Percentiles rank a stretch among this genome's conserved stretches.
phyloP scores from a whole-genome alignment of 2,329 filamentous ascomycete species.

The Paecilomyces variotii region DNA sequence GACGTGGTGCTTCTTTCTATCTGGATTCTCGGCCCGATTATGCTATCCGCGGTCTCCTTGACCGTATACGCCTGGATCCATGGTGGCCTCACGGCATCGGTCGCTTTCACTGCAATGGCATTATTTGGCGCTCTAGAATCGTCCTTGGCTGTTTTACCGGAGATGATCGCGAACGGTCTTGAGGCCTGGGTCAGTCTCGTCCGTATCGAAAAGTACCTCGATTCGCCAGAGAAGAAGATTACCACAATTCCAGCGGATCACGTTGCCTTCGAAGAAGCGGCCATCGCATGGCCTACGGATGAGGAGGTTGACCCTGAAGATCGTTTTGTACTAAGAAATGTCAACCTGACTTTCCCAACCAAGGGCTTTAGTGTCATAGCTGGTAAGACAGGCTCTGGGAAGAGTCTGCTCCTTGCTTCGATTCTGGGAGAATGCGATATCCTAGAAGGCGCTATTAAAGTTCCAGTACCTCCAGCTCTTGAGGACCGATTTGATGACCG shows the following conservation, averaged over 20 bases:
- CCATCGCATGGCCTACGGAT: conserved; percentile 68
- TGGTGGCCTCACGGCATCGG: conserved; percentile 57
- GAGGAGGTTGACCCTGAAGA: conserved; percentile 47
- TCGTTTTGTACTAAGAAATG: conserved; percentile 56
- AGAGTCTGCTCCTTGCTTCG: conserved; percentile 64
- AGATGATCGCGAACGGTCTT: conserved; percentile 61
- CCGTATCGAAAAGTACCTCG: conserved; percentile 64
- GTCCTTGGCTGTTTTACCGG: conserved; percentile 62
- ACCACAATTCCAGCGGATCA: conserved; percentile 49
- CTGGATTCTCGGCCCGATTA: conserved; percentile 66
- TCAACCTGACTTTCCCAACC: conserved; percentile 59
- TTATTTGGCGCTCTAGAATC: conserved; percentile 68
- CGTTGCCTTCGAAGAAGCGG: conserved; percentile 59
- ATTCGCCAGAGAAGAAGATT: conserved; percentile 55
- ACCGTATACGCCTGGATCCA: conserved; percentile 59
- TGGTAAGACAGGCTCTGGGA: conserved; percentile 70
- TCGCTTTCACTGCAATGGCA: conserved; percentile 71
- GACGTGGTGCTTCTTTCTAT: conserved; percentile 58
- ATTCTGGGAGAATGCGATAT: conserved; percentile 70
- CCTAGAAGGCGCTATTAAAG: conserved; percentile 52
- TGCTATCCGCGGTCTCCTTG: conserved; percentile 64
- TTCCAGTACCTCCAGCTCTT: conserved; percentile 40
- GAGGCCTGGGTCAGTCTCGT: conserved; percentile 67
- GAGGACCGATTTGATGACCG: conserved; percentile 53
- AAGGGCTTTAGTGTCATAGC: conserved; percentile 66